Percentiles rank a stretch among this genome's conserved stretches.
Evolutionary conservation across 371 early-diverging fungal genomes (phyloP).

Genomic region (Cokeromyces recurvatus): DNA sequence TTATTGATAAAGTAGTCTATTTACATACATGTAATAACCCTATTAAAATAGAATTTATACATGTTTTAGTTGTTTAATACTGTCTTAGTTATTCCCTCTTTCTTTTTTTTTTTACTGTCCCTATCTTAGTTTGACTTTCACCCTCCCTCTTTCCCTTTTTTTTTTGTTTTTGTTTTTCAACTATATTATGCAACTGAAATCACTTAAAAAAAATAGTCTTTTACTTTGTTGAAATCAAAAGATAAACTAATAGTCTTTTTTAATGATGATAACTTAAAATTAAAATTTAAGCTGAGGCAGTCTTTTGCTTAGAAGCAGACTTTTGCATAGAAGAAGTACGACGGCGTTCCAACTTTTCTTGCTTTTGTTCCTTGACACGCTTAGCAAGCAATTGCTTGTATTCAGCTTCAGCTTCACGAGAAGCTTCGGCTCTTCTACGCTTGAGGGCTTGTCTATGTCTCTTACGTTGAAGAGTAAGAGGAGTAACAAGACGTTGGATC

Average conservation of each 20-base stretch:
- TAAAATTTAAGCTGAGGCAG: constrained; percentile 49
- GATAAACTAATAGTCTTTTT: no score
- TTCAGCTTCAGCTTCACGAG: constrained; percentile 84
- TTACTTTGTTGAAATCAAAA: background rate
- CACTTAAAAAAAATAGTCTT: no score
- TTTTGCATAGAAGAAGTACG: constrained; percentile 60
- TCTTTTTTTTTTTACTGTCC: no score
- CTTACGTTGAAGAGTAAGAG: constrained; percentile 92
- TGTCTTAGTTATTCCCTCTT: no score
- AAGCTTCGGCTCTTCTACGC: constrained; percentile 72
- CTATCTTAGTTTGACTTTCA: no score
- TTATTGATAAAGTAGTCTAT: no score
- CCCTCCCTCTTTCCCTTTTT: no score
- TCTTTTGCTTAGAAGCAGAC: constrained; percentile 43
- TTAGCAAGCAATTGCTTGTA: constrained; percentile 90
- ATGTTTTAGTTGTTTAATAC: no score
- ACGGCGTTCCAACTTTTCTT: constrained; percentile 48
- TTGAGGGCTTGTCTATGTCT: constrained; percentile 80
- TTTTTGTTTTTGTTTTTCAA: no score
- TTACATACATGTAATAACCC: no score
- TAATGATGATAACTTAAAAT: constrained; percentile 6
- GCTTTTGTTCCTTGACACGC: constrained; percentile 86
- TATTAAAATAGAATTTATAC: no score
- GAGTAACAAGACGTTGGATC: constrained; percentile 98
- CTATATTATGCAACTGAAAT: no score